These are phyloP conservation scores for Lyophyllum semitale DNA, from an alignment of 768 basidiomycete genomes.

Conservation along the genomic window DNA sequence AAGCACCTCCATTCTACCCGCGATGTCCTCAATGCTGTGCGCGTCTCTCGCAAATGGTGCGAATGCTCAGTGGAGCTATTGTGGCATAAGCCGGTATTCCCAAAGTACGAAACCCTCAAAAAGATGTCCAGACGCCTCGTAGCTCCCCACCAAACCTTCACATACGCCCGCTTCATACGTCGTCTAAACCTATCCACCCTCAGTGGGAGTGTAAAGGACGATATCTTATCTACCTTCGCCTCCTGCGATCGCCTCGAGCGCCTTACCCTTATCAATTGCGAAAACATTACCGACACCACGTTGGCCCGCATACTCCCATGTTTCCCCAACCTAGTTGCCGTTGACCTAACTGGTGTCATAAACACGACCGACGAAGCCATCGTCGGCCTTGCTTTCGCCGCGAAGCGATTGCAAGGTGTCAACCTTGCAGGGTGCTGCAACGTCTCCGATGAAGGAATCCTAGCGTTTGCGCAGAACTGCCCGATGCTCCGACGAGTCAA, in stretches of 20 bases:
- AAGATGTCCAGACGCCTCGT: constrained; percentile 77
- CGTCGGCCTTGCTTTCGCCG: constrained; percentile 65
- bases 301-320: constrained; percentile 66
- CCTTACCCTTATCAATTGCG: constrained; percentile 83
- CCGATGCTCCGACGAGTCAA: constrained; percentile 87
- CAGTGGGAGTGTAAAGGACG: constrained; percentile 68
- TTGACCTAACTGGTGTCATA: constrained; percentile 78
- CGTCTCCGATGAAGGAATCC: constrained; percentile 77
- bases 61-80: constrained; percentile 93
- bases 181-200: constrained; percentile 87
- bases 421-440: constrained; percentile 84
- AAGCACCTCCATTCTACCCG: constrained; percentile 74
- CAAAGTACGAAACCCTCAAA: constrained; percentile 67
- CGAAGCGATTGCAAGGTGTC: constrained; percentile 84
- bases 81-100: constrained; percentile 88
- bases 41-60: constrained; percentile 92
- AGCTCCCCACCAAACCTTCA: constrained; percentile 71
- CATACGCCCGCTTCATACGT: constrained; percentile 85
- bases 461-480: constrained; percentile 74
- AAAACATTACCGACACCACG: constrained; percentile 60
- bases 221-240: constrained; percentile 68
- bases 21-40: constrained; percentile 74
- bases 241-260: constrained; percentile 84
- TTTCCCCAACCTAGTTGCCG: constrained; percentile 78
- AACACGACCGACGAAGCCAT: constrained; percentile 74